A percentile compares a stretch with the other conserved stretches of the same genome.
phyloP scores from a whole-genome alignment of 1,284 basidiomycete species.

The Ganoderma meredithae region DNA sequence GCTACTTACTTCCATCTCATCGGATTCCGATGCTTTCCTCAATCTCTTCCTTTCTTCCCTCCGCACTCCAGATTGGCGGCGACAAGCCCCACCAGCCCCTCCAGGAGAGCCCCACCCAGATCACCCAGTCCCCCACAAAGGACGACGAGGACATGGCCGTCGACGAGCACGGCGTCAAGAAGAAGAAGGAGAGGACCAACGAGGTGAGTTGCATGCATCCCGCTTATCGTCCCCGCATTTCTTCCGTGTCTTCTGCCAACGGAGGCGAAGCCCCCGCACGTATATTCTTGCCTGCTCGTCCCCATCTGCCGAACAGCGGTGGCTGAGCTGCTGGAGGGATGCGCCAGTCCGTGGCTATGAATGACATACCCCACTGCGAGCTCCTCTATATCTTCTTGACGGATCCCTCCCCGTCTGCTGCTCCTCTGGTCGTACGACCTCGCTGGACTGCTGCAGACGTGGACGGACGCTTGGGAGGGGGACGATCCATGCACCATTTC shows the following conservation, averaged over 20 bases:
- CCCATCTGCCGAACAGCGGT: neutral
- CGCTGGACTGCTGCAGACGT: neutral
- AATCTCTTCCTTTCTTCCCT: conserved; percentile 65
- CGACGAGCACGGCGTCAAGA: conserved; percentile 45
- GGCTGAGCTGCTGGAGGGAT: neutral
- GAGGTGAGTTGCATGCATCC: conserved; percentile 53
- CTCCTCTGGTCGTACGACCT: neutral
- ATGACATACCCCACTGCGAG: too few species aligned
- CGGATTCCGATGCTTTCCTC: conserved; percentile 64
- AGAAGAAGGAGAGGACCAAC: conserved; percentile 59
- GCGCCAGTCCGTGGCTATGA: neutral
- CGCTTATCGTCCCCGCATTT: conserved; percentile 11
- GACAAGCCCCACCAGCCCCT: conserved; percentile 38
- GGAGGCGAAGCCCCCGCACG: neutral
- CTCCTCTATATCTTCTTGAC: neutral
- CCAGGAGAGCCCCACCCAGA: conserved; percentile 34
- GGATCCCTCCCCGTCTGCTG: neutral
- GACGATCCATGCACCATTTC: neutral
- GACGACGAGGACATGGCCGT: conserved; percentile 33
- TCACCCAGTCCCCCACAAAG: conserved; percentile 30
- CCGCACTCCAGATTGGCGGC: conserved; percentile 52
- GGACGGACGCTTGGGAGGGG: neutral
- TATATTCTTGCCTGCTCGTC: neutral
- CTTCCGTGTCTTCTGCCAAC: too few species aligned
- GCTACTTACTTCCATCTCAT: conserved; percentile 29